These are phyloP conservation scores for Conringia planisiliqua DNA, from an alignment of 345 rosid genomes.

Conservation along the genomic window DNA sequence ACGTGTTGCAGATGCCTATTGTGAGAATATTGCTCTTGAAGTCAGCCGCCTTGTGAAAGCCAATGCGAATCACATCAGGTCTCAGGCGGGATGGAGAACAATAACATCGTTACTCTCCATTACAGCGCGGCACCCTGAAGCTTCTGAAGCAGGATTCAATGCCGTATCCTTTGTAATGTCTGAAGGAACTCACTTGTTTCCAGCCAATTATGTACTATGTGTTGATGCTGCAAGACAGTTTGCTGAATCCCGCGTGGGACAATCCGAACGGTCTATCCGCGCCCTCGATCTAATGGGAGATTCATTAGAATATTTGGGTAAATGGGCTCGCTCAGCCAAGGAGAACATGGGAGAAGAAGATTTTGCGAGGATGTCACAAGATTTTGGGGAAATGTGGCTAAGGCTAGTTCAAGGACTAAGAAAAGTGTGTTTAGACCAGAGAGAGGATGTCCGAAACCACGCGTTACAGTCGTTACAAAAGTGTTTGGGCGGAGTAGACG, in stretches of 20 bases:
- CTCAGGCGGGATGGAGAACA: slow-evolving; percentile 93
- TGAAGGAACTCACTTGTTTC: slow-evolving; percentile 74
- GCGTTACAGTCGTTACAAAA: slow-evolving; percentile 80
- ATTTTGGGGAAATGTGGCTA: slow-evolving; percentile 95
- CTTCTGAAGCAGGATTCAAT: slow-evolving; percentile 93
- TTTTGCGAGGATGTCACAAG: slow-evolving; percentile 62
- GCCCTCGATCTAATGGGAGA: slow-evolving; percentile 89
- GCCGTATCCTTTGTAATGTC: slow-evolving; percentile 82
- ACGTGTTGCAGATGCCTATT: slow-evolving; percentile 96
- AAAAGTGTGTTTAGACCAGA: slow-evolving; percentile 98
- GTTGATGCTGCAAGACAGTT: slow-evolving; percentile 91
- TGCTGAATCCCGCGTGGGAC: slow-evolving; percentile 97
- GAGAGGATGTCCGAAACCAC: slow-evolving; percentile 93
- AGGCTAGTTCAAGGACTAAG: slow-evolving; percentile 90
- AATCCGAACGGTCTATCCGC: slow-evolving; percentile 79
- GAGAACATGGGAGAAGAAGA: slow-evolving; percentile 80
- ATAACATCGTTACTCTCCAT: slow-evolving; percentile 85
- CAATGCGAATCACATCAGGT: slow-evolving; percentile 88
- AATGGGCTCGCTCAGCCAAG: slow-evolving; percentile 70
- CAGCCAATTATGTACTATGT: slow-evolving; percentile 81
- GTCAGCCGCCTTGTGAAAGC: slow-evolving; percentile 96
- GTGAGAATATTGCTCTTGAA: slow-evolving; percentile 93
- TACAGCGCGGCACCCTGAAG: slow-evolving; percentile 96
- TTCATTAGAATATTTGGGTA: slow-evolving; percentile 71
- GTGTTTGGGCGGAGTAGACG: slow-evolving; percentile 82